Conservation (phyloP, 805 yeast genomes). For the Teunomyces lycoperdinae region DNA sequence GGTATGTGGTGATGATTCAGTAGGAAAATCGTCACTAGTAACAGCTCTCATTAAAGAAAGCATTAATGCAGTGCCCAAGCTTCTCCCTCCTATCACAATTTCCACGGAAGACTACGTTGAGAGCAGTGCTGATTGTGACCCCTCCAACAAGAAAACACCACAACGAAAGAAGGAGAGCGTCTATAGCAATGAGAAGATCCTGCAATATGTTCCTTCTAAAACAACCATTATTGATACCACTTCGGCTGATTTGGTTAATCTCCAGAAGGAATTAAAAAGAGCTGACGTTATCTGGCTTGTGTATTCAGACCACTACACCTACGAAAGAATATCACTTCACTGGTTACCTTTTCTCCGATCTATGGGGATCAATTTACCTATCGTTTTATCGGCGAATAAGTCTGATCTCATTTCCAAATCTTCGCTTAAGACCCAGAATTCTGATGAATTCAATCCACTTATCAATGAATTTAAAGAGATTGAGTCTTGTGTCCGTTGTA, state of each 20-base stretch:
- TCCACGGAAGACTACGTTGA: constrained; percentile 63
- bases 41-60: constrained; percentile 80
- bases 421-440: constrained; percentile 41
- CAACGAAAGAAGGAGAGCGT: constrained; percentile 1
- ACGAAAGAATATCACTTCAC: constrained; percentile 84
- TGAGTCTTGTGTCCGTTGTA: constrained; percentile 85
- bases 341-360: constrained; percentile 95
- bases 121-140: constrained; percentile 16
- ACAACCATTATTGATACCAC: constrained; percentile 81
- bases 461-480: constrained; percentile 90
- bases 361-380: constrained; percentile 89
- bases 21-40: constrained; percentile 78
- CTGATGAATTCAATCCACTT: constrained; percentile 83
- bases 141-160: not conserved
- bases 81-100: constrained; percentile 79
- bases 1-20: constrained; percentile 92
- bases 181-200: constrained; percentile 12
- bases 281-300: constrained; percentile 96
- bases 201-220: constrained; percentile 38
- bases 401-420: constrained; percentile 49
- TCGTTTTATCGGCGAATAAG: constrained; percentile 87
- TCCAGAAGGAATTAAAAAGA: constrained; percentile 72
- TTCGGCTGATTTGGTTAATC: constrained; percentile 54
- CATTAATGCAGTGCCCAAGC: constrained; percentile 50
- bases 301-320: constrained; percentile 90